Evolutionary conservation across 2,329 filamentous ascomycete species (phyloP).

Genomic region (Davidsoniella eucalypti): DNA sequence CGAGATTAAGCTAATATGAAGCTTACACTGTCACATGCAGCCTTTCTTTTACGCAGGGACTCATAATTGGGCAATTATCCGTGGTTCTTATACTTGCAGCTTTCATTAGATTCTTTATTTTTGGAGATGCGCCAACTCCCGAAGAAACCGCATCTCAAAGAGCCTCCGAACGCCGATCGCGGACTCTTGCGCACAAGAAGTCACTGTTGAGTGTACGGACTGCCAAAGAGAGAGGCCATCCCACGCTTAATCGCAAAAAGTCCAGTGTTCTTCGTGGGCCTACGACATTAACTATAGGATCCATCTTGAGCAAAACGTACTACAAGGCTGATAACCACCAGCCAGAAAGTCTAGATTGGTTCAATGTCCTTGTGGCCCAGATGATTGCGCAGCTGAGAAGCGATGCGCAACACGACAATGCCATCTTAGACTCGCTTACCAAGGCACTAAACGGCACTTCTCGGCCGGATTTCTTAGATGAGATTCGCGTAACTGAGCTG

Average conservation of each 20-base stretch:
- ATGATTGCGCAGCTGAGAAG: conserved; percentile 89
- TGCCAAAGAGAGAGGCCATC: conserved; percentile 15
- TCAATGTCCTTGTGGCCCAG: conserved; percentile 92
- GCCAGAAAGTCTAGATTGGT: conserved; percentile 94
- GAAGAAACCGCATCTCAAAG: conserved; percentile 63
- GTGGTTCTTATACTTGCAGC: conserved; percentile 80
- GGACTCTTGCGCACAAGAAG: conserved; percentile 60
- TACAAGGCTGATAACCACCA: conserved; percentile 94
- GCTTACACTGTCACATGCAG: conserved; percentile 24
- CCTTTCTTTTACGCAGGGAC: conserved; percentile 81
- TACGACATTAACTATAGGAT: conserved; percentile 71
- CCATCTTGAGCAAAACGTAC: conserved; percentile 90
- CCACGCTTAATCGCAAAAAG: conserved; percentile 43
- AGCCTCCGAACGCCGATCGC: conserved; percentile 56
- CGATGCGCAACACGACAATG: conserved; percentile 82
- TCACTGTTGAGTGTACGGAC: conserved; percentile 49
- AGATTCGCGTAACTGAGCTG: conserved; percentile 86
- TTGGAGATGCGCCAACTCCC: conserved; percentile 76
- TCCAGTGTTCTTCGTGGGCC: conserved; percentile 58
- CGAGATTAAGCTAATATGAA: conserved; percentile 1
- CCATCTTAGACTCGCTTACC: conserved; percentile 70
- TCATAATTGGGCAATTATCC: conserved; percentile 83
- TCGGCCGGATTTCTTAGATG: conserved; percentile 81
- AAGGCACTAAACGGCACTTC: conserved; percentile 73
- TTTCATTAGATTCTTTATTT: conserved; percentile 99